phyloP scores from a whole-genome alignment of 2,329 filamentous ascomycete species.

The Arthrobotrys sphaeroides region DNA sequence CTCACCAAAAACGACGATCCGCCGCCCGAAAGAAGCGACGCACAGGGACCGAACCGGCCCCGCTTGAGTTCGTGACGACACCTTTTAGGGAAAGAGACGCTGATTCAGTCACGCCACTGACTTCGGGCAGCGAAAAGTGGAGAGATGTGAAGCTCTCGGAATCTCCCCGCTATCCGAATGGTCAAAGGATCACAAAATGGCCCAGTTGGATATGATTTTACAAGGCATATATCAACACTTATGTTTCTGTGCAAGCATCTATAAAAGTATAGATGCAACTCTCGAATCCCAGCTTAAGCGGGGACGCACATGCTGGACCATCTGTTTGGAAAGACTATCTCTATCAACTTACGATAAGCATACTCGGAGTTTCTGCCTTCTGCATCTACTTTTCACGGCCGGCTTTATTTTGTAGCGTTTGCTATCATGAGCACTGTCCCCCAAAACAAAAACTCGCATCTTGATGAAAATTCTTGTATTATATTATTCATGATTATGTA shows the following conservation, averaged over 20 bases:
- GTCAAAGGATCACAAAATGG: conserved; percentile 23
- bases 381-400: no score
- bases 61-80: conserved; percentile 41
- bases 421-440: no score
- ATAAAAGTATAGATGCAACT: no score
- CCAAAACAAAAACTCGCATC: no score
- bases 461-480: no score
- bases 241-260: conserved; percentile 2
- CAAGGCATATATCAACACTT: background rate
- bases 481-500: no score
- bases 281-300: no score
- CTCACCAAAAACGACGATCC: conserved; percentile 31
- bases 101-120: conserved; percentile 33
- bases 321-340: no score
- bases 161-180: background rate
- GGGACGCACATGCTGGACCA: no score
- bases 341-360: no score
- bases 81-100: conserved; percentile 27
- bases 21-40: conserved; percentile 33
- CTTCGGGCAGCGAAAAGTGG: conserved; percentile 20
- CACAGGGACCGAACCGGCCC: conserved; percentile 20
- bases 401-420: no score
- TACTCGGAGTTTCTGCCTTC: no score
- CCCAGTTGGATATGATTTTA: conserved; percentile 27
- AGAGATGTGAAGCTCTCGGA: conserved; percentile 16